Base-by-base conservation (phyloP, 2,329 filamentous ascomycete genomes). In the Neofusicoccum cordaticola region DNA sequence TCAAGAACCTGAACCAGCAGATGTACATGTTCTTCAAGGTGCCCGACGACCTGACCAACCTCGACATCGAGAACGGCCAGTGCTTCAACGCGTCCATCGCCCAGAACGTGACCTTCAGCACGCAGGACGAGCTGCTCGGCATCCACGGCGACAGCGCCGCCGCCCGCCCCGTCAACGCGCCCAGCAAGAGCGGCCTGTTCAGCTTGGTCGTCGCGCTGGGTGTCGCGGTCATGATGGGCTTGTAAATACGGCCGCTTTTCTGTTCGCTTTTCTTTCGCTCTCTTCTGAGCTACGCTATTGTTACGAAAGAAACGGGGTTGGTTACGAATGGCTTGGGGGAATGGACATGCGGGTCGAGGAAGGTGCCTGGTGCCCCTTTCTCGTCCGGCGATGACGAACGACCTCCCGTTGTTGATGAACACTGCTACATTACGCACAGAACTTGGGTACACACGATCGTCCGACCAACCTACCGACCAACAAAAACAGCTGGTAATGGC, bases 1-100 rank as follows among this genome's bases (percentile, higher is more conserved):
- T 93, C 78, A 80, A 90, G 77, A 84, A 80, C 2, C 73, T 93
- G 48, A 84, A 89, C 58, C 85, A 88, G 73, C 81, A 81, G 37
- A 84, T 80, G 68, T 93, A 92, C 78, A 93, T 93, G 90, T 93
- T 94, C 79, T 93, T 94, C 81, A 79, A 83, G 15, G 83, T 88
- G 17, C 84, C 90, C 0, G 87, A 92, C 73, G 90, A 93, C 69
- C 76, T 93, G 42, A 82, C 71, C 6, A 82, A 83, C 2, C 76
- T 92, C 66, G 89, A 93, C 70, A 86, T 93, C 66, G 82, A 79
- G 2, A 85, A 85, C 50, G 90, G 90, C 1, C 81, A 89, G 65
- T 93, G 90, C 73, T 82, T 86, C 70, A 93, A 92, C 69, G 70
- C 76, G 35, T 83, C 81, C 0, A 83, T 93, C 5, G 75, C 79